These are phyloP conservation scores for Saprolegnia parasitica DNA, from an alignment of 352 stramenopile species.

Conservation along the genomic window DNA sequence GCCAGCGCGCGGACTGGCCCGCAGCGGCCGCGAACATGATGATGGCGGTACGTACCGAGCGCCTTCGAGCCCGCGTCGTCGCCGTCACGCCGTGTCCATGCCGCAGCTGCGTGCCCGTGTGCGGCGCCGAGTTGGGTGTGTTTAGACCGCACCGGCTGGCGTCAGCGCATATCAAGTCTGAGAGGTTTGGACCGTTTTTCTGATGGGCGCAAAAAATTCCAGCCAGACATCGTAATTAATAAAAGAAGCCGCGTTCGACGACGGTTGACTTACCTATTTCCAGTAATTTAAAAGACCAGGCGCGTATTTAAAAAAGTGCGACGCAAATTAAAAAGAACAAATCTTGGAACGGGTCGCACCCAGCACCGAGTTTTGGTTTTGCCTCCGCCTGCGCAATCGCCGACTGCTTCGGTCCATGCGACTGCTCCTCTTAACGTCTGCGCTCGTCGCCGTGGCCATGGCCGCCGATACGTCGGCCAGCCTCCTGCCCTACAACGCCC, in stretches of 20 bases:
- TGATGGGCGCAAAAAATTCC: neutral
- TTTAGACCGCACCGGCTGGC: neutral
- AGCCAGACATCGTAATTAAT: no score
- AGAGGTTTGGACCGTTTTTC: constrained; percentile 11
- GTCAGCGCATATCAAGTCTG: constrained; percentile 5
- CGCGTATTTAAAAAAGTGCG: neutral
- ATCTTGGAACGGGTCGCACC: neutral
- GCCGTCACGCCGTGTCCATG: neutral
- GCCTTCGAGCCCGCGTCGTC: no score
- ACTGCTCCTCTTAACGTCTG: neutral
- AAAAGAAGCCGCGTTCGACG: no score
- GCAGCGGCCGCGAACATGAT: no score
- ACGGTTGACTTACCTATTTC: no score
- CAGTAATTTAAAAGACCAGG: neutral
- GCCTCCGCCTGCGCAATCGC: neutral
- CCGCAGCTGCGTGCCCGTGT: neutral
- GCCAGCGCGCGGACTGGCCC: no score
- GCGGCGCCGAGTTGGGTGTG: neutral
- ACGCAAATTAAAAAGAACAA: neutral
- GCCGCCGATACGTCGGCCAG: constrained; percentile 38
- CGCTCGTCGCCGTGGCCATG: neutral
- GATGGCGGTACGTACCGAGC: no score
- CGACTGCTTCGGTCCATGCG: neutral
- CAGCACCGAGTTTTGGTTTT: neutral
- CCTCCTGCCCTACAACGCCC: constrained; percentile 46